Evolutionary conservation across 495 filamentous ascomycete genomes (phyloP), one percentile per base, ranked within the genome.

Genomic region (Talaromyces ruber): DNA sequence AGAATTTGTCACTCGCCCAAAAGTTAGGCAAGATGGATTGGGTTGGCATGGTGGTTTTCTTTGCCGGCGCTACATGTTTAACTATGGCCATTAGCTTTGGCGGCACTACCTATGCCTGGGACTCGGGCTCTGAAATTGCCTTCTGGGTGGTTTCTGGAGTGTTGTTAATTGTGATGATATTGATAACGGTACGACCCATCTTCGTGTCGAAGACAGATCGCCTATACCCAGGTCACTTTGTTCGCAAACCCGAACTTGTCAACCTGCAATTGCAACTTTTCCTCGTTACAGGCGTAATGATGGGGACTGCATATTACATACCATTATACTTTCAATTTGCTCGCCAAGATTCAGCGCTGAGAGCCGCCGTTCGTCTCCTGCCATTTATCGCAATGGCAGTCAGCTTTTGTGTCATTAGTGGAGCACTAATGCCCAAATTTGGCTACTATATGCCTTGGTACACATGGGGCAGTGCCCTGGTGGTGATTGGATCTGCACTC

Each of bases 381-480:
- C 69, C 68, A 1, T 66, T 71, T 16, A 60, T 72, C 26, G 9
- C 50, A 30, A 18, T 68, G 6, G 62, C 74, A 52, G 71, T 83
- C 71, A 71, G 66, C 65, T 80, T 30, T n/a, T 56, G 30, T 65
- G 21, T 68, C 7, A 43, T 64, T 22, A 75, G 78, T 54, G 84
- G 84, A 25, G 71, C 70, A 22, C 64, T 82, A 37, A 71, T 86
- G 26, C 67, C 75, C 11, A 70, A 67, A 50, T 67, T 76, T 55
- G 76, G 78, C 29, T 74, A 76, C 61, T 86, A 84, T 70, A 81
- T 80, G 75, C 77, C 78, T n/a, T 80, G 83, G 76, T 89, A 80
- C 66, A 37, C 82, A 3, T 50, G 74, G 3, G 77, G 74, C 0
- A 79, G 80, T 9, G 61, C 73, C 14, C 62, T 84, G n/a, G 64